These are phyloP conservation scores for Amesomyces nigricolor DNA, from an alignment of 2,329 filamentous ascomycete genomes.

Conservation along the genomic window DNA sequence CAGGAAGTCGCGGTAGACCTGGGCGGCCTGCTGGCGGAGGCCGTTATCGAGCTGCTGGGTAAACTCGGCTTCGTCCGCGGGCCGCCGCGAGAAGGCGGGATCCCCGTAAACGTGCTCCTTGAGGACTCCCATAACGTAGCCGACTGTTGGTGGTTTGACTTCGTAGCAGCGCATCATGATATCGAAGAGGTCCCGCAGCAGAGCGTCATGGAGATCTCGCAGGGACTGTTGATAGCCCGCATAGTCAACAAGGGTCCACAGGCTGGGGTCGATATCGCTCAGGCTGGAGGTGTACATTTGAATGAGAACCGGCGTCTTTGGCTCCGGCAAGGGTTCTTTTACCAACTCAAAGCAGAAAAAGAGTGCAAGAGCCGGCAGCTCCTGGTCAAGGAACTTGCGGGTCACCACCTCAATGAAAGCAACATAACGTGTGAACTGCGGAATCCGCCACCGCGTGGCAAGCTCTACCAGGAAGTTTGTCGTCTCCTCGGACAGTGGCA, in stretches of 20 bases:
- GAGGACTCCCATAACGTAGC: conserved; percentile 71
- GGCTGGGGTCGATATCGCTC: conserved; percentile 50
- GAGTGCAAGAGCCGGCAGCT: conserved; percentile 73
- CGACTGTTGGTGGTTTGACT: conserved; percentile 75
- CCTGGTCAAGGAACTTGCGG: conserved; percentile 78
- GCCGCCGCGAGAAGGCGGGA: conserved; percentile 63
- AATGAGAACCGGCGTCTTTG: conserved; percentile 57
- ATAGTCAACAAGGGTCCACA: conserved; percentile 66
- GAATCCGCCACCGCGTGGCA: conserved; percentile 82
- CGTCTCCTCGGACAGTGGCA: conserved; percentile 68
- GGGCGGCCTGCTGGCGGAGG: conserved; percentile 65
- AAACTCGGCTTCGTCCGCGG: conserved; percentile 68
- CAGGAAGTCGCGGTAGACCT: conserved; percentile 75
- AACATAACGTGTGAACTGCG: conserved; percentile 72
- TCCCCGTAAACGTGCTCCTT: conserved; percentile 79
- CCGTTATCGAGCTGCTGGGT: conserved; percentile 65
- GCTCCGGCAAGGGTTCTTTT: conserved; percentile 64
- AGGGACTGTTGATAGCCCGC: conserved; percentile 70
- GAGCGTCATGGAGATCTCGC: conserved; percentile 67
- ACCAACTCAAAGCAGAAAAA: conserved; percentile 78
- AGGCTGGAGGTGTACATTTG: conserved; percentile 47
- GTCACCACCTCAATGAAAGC: conserved; percentile 78
- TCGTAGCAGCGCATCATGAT: conserved; percentile 87
- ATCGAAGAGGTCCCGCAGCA: conserved; percentile 82
- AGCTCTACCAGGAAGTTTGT: conserved; percentile 80